These are phyloP conservation scores for Castanea sativa DNA, from an alignment of 306 rosid species.

Conservation along the genomic window DNA sequence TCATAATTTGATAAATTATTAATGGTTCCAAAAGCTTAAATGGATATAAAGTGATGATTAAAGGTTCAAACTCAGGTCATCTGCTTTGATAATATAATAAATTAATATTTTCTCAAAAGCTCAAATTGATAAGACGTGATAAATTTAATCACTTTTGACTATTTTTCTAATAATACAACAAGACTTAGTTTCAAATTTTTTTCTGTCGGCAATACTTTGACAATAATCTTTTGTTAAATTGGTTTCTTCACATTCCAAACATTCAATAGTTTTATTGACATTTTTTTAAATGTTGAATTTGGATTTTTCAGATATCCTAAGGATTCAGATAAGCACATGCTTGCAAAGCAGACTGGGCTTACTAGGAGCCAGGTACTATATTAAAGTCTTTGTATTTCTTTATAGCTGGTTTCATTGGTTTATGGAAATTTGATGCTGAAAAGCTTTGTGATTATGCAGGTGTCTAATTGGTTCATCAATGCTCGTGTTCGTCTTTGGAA, in stretches of 20 bases:
- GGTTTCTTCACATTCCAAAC: neutral
- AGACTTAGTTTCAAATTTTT: too few relatives aligned
- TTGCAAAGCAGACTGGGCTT: slow-evolving; percentile 96
- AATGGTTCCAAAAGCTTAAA: too few relatives aligned
- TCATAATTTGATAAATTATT: neutral
- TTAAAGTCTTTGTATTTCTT: neutral
- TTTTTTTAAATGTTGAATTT: slow-evolving; percentile 19
- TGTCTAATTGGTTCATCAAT: slow-evolving; percentile 97
- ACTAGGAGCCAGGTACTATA: slow-evolving; percentile 87
- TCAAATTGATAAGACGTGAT: too few relatives aligned
- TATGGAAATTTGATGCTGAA: neutral
- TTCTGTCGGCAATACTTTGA: too few relatives aligned
- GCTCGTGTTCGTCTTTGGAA: slow-evolving; percentile 97
- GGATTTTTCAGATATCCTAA: slow-evolving; percentile 70
- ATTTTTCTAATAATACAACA: too few relatives aligned
- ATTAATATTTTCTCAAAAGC: too few relatives aligned
- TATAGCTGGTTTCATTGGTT: neutral
- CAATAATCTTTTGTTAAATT: neutral
- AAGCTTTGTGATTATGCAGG: slow-evolving; percentile 40
- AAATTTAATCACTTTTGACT: too few relatives aligned
- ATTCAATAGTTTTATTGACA: neutral
- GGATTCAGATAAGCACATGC: slow-evolving; percentile 95
- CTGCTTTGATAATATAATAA: too few relatives aligned
- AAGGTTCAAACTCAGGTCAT: too few relatives aligned
- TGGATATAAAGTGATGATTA: too few relatives aligned